Evolutionary conservation across 768 basidiomycete genomes (phyloP).

Genomic region (Panellus pusillus): DNA sequence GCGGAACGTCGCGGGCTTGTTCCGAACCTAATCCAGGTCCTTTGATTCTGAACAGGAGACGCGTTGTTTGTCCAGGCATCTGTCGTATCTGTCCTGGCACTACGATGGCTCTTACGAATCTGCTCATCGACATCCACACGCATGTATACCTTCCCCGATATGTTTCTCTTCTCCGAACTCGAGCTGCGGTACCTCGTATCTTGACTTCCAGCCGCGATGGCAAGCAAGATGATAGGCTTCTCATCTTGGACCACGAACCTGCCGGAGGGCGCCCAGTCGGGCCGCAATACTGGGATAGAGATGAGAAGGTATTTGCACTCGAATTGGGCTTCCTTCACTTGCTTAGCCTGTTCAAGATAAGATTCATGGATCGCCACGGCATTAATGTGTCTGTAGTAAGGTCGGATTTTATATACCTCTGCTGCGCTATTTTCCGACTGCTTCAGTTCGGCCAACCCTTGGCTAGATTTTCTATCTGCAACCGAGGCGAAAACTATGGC

Average conservation of each 20-base stretch:
- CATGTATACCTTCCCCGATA: conserved; percentile 86
- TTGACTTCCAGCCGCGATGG: conserved; percentile 48
- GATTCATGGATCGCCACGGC: conserved; percentile 82
- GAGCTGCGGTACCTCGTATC: conserved; percentile 67
- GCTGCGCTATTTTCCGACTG: neutral
- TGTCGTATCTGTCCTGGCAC: too few species aligned
- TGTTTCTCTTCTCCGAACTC: conserved; percentile 63
- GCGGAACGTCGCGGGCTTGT: too few species aligned
- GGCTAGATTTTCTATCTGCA: conserved; percentile 84
- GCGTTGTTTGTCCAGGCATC: neutral
- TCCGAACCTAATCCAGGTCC: too few species aligned
- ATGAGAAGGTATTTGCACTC: conserved; percentile 47
- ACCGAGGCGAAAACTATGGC: conserved; percentile 67
- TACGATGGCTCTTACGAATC: conserved; percentile 7
- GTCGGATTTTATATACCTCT: conserved; percentile 32
- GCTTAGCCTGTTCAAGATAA: conserved; percentile 33
- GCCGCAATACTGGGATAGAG: conserved; percentile 79
- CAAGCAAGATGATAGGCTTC: conserved; percentile 60
- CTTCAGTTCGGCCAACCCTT: conserved; percentile 81
- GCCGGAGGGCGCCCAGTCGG: conserved; percentile 80
- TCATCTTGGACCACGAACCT: conserved; percentile 81
- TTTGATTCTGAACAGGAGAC: too few species aligned
- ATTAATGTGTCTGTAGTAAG: conserved; percentile 81
- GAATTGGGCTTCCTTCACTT: too few species aligned
- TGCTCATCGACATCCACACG: conserved; percentile 79